These are phyloP conservation scores for Bretziella fagacearum DNA, from an alignment of 2,329 filamentous ascomycete species.

Conservation along the genomic window DNA sequence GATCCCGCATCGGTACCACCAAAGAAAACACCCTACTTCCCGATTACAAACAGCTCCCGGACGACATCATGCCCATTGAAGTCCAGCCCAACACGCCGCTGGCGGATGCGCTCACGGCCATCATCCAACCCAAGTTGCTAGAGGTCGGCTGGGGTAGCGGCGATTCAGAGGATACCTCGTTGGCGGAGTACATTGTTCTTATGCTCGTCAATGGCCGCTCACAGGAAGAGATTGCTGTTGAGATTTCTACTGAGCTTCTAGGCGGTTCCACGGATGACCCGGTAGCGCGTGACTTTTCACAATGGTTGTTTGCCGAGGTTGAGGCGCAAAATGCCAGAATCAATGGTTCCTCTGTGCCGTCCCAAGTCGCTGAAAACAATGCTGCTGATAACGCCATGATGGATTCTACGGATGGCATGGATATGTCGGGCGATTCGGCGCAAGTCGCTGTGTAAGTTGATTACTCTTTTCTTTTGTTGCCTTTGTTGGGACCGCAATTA, in stretches of 20 bases:
- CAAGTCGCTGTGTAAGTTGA: constrained; percentile 42
- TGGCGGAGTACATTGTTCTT: constrained; percentile 91
- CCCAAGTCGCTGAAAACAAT: neutral
- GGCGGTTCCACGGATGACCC: constrained; percentile 68
- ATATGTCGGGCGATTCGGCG: constrained; percentile 16
- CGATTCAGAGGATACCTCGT: constrained; percentile 58
- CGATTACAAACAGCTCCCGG: too few species aligned
- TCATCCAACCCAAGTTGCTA: constrained; percentile 77
- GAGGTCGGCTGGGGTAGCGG: constrained; percentile 85
- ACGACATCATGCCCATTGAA: constrained; percentile 56
- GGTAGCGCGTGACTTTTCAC: constrained; percentile 65
- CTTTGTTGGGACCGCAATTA: too few species aligned
- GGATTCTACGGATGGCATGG: constrained; percentile 11
- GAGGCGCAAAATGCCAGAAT: constrained; percentile 46
- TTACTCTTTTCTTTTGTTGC: neutral
- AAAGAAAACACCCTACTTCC: constrained; percentile 7
- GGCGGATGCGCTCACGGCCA: constrained; percentile 63
- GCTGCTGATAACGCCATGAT: neutral
- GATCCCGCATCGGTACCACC: neutral
- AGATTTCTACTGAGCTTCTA: constrained; percentile 77
- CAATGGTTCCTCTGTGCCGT: constrained; percentile 26
- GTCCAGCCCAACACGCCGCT: constrained; percentile 63
- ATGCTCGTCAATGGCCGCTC: constrained; percentile 95
- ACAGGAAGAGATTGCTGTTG: constrained; percentile 71
- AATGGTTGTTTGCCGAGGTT: constrained; percentile 87